phyloP scores from a whole-genome alignment of 2,329 filamentous ascomycete genomes.

The Calonectria montana region DNA sequence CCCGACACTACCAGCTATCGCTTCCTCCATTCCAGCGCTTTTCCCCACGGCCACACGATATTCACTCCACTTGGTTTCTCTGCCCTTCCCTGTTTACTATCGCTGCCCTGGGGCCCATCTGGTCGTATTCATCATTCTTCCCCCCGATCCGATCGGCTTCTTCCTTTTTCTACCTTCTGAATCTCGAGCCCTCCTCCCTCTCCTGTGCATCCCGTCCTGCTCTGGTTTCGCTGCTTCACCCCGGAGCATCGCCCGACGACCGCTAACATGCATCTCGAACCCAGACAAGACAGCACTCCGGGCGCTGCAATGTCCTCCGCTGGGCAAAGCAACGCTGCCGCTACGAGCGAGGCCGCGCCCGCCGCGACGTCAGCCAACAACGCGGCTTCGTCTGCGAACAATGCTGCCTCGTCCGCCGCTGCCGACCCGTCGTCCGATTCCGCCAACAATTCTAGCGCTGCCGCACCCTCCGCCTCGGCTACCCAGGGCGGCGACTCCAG shows the following conservation, averaged over 20 bases:
- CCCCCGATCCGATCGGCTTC: slow-evolving; percentile 9
- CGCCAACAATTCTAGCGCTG: slow-evolving; percentile 16
- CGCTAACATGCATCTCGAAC: slow-evolving; percentile 50
- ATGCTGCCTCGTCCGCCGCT: slow-evolving; percentile 15
- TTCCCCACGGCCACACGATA: not conserved
- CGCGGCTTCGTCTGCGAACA: not conserved
- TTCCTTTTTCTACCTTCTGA: slow-evolving; percentile 8
- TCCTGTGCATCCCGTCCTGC: not conserved
- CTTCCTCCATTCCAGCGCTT: slow-evolving; percentile 16
- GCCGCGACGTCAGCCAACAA: not conserved
- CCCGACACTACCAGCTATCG: slow-evolving; percentile 8
- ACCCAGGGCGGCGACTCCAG: slow-evolving; percentile 4
- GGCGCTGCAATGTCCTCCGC: slow-evolving; percentile 49
- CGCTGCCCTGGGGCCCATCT: slow-evolving; percentile 4
- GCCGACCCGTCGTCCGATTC: slow-evolving; percentile 9
- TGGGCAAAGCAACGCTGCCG: slow-evolving; percentile 32
- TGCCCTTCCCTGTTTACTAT: slow-evolving; percentile 14
- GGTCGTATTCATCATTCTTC: slow-evolving; percentile 17
- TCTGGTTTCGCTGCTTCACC: slow-evolving; percentile 18
- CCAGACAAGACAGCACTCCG: slow-evolving; percentile 43
- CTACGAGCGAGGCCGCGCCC: slow-evolving; percentile 31
- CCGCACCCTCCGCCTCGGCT: slow-evolving; percentile 6
- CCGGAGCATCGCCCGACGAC: slow-evolving; percentile 33
- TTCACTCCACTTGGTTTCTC: slow-evolving; percentile 3
- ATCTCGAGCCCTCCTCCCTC: not conserved